Evolutionary conservation across 371 early-diverging fungal genomes (phyloP), one percentile per base, ranked within the genome.

Genomic region (Actinomortierella wolfii): DNA sequence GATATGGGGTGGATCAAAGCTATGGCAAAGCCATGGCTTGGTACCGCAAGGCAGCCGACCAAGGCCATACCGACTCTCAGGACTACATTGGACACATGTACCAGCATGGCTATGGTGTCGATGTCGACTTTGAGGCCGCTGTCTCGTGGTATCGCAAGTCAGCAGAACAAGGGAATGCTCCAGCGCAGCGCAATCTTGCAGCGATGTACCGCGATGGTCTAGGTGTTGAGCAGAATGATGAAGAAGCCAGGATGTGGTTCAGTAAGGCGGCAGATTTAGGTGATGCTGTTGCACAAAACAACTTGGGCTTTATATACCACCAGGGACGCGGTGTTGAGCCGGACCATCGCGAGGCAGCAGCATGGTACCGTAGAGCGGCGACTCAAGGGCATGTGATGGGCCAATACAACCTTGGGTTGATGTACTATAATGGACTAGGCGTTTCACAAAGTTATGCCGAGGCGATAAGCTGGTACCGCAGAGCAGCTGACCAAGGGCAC

Each of bases 161-260:
- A 21, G 94, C 95, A 2, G 87, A 84, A 39, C 85, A 84, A 39
- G 92, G 90, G 21, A 90, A 92, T 57, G 84, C 91, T 17, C 68
- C 92, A 50, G 92, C 94, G 18, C 92, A 92, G 65, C 91, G 94
- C 78, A 93, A 93, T 58, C 81, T 93, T 8, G 96, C 93, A 1
- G 91, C 93, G 67, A 92, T 90, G 50, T 93, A 89, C 70, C 93
- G 93, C 42, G 88, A 93, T 73, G 91, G 88, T 23, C 77, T 85
- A 58, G 89, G 90, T 13, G 82, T 89, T 1, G 73, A 66, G 20
- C 76, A 79, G 59, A 77, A 89, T 65, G 78, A 81, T 43, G 67
- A 63, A 56, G 54, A 73, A 61, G 87, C 88, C 0, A 78, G 86
- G 52, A 79, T 80, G 61, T 76, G 55, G 64, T 87, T 83, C 70